Conservation (phyloP, 2,329 filamentous ascomycete species). For the Neoarthrinium moseri region DNA sequence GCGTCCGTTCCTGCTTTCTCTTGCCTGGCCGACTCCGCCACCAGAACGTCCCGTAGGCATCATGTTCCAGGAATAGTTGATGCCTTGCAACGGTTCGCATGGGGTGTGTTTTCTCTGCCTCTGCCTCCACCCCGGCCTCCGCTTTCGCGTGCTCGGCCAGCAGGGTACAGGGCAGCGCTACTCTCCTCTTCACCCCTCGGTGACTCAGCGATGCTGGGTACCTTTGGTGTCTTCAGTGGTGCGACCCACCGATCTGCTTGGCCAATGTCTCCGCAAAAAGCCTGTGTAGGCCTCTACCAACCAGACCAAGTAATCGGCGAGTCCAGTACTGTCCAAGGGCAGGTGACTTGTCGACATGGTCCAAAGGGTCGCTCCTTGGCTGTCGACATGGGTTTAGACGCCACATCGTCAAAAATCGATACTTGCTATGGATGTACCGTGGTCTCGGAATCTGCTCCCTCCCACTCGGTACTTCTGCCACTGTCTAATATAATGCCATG, state of each 20-base stretch:
- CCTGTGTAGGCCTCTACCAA: conserved; percentile 26
- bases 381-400: conserved; percentile 30
- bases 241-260: conserved; percentile 11
- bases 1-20: conserved; percentile 7
- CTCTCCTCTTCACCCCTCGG: conserved; percentile 9
- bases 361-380: conserved; percentile 26
- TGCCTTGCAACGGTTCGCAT: conserved; percentile 5
- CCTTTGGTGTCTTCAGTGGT: too few species aligned
- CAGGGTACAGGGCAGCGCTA: conserved; percentile 1
- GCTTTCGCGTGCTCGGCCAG: conserved; percentile 6
- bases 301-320: conserved; percentile 30
- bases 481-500: conserved; percentile 16
- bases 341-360: conserved; percentile 13
- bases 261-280: conserved; percentile 20
- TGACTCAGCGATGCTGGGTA: conserved; percentile 22
- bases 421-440: conserved; percentile 20
- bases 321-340: conserved; percentile 25
- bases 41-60: not conserved
- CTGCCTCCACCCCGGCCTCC: not conserved
- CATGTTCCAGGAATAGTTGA: conserved; percentile 5
- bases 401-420: conserved; percentile 27
- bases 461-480: conserved; percentile 18
- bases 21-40: not conserved
- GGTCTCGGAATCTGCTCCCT: conserved; percentile 16
- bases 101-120: not conserved